A percentile compares a stretch with the other conserved stretches of the same genome.
These are phyloP conservation scores for Saccharomycopsis sp. DNA, from an alignment of 805 yeast genomes.

Conservation along the genomic window DNA sequence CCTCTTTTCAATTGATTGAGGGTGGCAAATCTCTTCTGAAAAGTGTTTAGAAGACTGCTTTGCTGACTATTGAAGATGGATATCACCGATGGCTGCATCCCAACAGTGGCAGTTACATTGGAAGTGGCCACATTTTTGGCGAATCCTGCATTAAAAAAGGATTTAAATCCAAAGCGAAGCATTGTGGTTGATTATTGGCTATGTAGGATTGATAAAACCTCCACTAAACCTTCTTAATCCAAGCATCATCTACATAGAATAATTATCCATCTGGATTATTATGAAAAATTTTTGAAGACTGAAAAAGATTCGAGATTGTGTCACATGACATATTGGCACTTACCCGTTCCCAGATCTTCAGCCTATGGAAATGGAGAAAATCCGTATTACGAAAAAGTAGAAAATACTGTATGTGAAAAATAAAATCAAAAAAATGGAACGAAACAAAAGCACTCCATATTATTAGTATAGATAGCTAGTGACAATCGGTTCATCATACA, in stretches of 20 bases:
- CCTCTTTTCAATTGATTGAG: conserved; percentile 74
- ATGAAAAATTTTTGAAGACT: not conserved
- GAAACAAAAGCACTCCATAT: not conserved
- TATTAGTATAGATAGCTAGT: too few relatives aligned
- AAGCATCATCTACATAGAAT: too few relatives aligned
- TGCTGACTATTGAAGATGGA: conserved; percentile 1
- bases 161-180: conserved; percentile 1
- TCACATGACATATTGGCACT: not conserved
- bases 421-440: not conserved
- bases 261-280: not conserved
- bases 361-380: conserved; percentile 3
- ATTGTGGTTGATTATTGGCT: not conserved
- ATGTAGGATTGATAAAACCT: too few relatives aligned
- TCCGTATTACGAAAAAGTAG: conserved; percentile 1
- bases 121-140: not conserved
- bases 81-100: not conserved
- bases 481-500: too few relatives aligned
- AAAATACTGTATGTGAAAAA: not conserved
- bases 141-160: not conserved
- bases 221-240: too few relatives aligned
- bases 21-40: conserved; percentile 44
- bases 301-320: not conserved
- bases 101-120: not conserved
- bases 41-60: not conserved
- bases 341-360: not conserved